These are phyloP conservation scores for Thermothelomyces thermophilus DNA, from an alignment of 2,329 filamentous ascomycete species.

Conservation along the genomic window DNA sequence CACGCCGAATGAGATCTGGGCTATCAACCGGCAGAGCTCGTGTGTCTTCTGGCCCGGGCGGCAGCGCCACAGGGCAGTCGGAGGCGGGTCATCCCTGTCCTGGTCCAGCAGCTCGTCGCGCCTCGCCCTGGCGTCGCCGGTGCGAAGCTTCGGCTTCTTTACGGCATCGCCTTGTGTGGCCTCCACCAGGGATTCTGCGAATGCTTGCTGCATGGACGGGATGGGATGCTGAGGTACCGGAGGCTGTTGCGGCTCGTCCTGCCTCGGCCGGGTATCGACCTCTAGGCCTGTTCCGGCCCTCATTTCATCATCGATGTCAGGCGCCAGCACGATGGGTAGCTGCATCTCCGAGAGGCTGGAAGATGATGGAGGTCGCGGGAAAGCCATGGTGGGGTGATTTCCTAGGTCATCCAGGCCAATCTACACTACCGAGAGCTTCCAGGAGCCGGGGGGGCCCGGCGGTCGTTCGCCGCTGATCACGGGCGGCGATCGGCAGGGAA, in stretches of 20 bases:
- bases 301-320: conserved; percentile 15
- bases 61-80: conserved; percentile 69
- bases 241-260: conserved; percentile 9
- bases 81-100: conserved; percentile 61
- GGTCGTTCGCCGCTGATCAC: conserved; percentile 20
- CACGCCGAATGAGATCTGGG: conserved; percentile 90
- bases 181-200: conserved; percentile 74
- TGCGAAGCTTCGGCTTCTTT: conserved; percentile 46
- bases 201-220: conserved; percentile 69
- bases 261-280: conserved; percentile 6
- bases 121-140: conserved; percentile 53
- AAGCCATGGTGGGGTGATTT: conserved; percentile 21
- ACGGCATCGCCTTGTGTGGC: conserved; percentile 46
- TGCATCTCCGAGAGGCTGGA: conserved; percentile 18
- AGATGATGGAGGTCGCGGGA: conserved; percentile 19
- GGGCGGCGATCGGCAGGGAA: conserved; percentile 24
- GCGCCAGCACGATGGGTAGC: conserved; percentile 24
- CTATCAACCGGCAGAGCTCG: conserved; percentile 80
- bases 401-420: conserved; percentile 3
- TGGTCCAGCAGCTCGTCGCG: conserved; percentile 63
- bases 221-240: conserved; percentile 57
- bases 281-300: conserved; percentile 16
- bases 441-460: neutral
- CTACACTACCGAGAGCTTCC: conserved; percentile 5
- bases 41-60: conserved; percentile 72